These are phyloP conservation scores for Eucalyptus coolabah DNA, from an alignment of 345 rosid genomes.

Conservation along the genomic window DNA sequence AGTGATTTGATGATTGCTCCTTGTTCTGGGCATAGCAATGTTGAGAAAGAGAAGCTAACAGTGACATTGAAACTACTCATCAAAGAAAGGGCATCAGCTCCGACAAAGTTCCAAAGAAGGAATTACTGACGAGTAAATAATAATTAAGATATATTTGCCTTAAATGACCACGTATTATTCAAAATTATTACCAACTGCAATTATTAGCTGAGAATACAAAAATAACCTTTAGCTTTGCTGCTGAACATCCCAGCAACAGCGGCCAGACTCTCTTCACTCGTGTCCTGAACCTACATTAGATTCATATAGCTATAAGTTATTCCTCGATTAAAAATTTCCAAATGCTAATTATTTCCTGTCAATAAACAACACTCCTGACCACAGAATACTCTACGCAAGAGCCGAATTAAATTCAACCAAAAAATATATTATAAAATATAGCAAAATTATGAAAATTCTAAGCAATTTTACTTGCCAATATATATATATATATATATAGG, in stretches of 20 bases:
- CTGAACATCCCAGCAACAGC: slow-evolving; percentile 99
- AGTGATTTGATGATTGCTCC: background rate
- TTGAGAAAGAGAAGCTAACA: background rate
- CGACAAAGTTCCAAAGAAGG: background rate
- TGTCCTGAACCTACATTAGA: slow-evolving; percentile 58
- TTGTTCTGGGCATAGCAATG: background rate
- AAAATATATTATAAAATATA: background rate
- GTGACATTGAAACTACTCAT: background rate
- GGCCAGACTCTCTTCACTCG: slow-evolving; percentile 91
- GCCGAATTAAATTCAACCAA: background rate
- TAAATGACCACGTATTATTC: background rate
- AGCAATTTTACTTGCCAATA: background rate
- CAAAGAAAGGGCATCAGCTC: background rate
- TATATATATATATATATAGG: background rate
- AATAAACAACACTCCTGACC: background rate
- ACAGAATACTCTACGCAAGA: background rate
- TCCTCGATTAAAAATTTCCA: background rate
- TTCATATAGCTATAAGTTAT: background rate
- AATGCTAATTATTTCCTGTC: background rate
- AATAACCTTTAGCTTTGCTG: slow-evolving; percentile 96
- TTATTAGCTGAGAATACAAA: background rate
- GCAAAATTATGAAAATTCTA: background rate
- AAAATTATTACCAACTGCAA: background rate
- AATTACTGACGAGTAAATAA: background rate
- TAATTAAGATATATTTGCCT: background rate